Evolutionary conservation across 768 basidiomycete species (phyloP).

Genomic region (Termitomyces heimii): DNA sequence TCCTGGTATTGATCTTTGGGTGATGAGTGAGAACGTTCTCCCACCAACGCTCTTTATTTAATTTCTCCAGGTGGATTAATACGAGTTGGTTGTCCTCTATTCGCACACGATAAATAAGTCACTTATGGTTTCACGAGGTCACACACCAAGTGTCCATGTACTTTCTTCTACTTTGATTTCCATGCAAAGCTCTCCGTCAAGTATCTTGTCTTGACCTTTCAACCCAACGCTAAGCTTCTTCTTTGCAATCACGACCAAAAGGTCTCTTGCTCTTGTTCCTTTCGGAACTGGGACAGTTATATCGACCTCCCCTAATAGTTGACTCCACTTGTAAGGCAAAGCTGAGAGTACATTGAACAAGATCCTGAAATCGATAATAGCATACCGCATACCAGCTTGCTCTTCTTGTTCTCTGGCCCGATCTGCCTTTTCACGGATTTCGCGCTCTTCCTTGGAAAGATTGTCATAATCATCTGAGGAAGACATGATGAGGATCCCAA

Average conservation of each 20-base stretch:
- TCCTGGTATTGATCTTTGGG: constrained; percentile 93
- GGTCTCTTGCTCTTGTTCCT: constrained; percentile 78
- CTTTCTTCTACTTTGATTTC: constrained; percentile 96
- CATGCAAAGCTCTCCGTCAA: constrained; percentile 87
- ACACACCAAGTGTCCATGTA: constrained; percentile 90
- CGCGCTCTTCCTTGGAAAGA: constrained; percentile 70
- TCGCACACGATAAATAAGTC: not conserved
- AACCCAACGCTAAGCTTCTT: constrained; percentile 78
- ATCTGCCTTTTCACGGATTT: constrained; percentile 63
- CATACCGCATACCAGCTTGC: constrained; percentile 66
- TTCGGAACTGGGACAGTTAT: constrained; percentile 78
- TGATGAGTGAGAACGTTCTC: constrained; percentile 93
- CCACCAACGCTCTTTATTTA: constrained; percentile 94
- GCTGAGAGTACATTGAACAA: constrained; percentile 36
- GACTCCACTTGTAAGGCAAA: constrained; percentile 89
- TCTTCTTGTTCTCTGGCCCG: constrained; percentile 67
- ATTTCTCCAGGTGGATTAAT: constrained; percentile 77
- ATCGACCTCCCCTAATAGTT: constrained; percentile 85
- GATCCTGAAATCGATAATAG: constrained; percentile 9
- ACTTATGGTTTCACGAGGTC: not conserved
- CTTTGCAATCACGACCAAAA: constrained; percentile 71
- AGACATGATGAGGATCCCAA: constrained; percentile 16
- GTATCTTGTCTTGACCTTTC: constrained; percentile 79
- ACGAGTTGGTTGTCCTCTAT: constrained; percentile 75
- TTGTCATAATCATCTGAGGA: constrained; percentile 62